Conservation (phyloP, 1,284 basidiomycete genomes). For the Pterula multifida region DNA sequence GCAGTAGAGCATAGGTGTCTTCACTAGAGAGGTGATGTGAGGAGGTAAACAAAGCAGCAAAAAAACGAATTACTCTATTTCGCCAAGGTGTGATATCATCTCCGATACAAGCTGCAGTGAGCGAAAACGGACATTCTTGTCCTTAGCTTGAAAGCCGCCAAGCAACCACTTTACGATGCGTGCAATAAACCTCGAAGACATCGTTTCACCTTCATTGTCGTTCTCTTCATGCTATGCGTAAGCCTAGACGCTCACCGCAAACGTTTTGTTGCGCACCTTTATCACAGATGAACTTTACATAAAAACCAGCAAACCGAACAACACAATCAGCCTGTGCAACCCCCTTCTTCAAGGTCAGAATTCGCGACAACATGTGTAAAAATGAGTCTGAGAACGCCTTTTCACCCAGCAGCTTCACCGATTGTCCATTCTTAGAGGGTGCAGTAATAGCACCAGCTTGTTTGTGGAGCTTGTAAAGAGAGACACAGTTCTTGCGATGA, state of each 20-base stretch:
- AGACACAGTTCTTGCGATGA: constrained; percentile 72
- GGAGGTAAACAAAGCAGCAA: not conserved
- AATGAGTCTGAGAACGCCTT: constrained; percentile 70
- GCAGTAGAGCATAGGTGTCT: constrained; percentile 65
- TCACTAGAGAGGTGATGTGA: constrained; percentile 25
- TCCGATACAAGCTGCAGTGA: constrained; percentile 72
- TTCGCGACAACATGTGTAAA: constrained; percentile 58
- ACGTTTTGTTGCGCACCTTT: constrained; percentile 38
- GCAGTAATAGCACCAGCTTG: constrained; percentile 48
- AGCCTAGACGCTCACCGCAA: not conserved
- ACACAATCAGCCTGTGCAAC: constrained; percentile 68
- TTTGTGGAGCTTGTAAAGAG: constrained; percentile 56
- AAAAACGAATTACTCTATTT: constrained; percentile 57
- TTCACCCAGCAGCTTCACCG: constrained; percentile 65
- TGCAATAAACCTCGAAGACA: constrained; percentile 63
- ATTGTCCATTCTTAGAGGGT: constrained; percentile 33
- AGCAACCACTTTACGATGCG: constrained; percentile 71
- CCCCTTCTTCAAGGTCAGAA: constrained; percentile 80
- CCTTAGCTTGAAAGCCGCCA: constrained; percentile 79
- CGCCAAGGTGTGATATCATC: constrained; percentile 70
- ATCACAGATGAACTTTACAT: constrained; percentile 69
- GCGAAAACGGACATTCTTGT: constrained; percentile 80
- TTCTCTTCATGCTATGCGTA: constrained; percentile 16
- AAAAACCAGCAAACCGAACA: constrained; percentile 79
- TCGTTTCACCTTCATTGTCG: constrained; percentile 56